Conservation (phyloP, 176 grass and related monocot genomes). For the Oropetium thomaeum region DNA sequence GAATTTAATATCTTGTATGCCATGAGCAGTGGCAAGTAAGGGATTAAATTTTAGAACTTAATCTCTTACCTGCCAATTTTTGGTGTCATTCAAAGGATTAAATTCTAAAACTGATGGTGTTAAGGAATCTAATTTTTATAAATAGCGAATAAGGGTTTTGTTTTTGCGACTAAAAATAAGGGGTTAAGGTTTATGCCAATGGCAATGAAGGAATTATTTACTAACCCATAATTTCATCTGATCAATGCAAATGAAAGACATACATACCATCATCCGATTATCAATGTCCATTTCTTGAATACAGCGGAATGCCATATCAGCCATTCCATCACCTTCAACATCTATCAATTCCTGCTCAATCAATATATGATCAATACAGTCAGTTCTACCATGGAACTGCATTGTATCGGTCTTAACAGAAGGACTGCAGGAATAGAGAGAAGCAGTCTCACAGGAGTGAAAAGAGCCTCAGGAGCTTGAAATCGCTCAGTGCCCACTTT, state of each 20-base stretch:
- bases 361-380: constrained; percentile 6
- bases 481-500: constrained; percentile 96
- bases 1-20: too few species aligned
- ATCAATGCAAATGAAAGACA: constrained; percentile 1
- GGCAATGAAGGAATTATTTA: too few species aligned
- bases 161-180: too few species aligned
- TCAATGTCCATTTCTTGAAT: constrained; percentile 99
- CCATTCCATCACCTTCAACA: constrained; percentile 97
- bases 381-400: not conserved
- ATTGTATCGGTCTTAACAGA: not conserved
- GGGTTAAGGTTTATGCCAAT: too few species aligned
- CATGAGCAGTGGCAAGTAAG: too few species aligned
- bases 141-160: too few species aligned
- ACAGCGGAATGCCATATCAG: constrained; percentile 93
- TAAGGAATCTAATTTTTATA: too few species aligned
- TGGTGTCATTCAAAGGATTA: too few species aligned
- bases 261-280: constrained; percentile 80
- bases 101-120: too few species aligned
- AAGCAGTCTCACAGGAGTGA: constrained; percentile 75
- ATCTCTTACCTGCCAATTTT: too few species aligned
- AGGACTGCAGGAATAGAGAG: not conserved
- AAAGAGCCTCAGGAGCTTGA: constrained; percentile 95
- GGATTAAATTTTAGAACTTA: too few species aligned
- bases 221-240: constrained; percentile 2
- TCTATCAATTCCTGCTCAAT: constrained; percentile 81